A percentile compares a stretch with the other conserved stretches of the same genome.
Evolutionary conservation across 495 filamentous ascomycete species (phyloP).

Genomic region (Acidomyces sp.): DNA sequence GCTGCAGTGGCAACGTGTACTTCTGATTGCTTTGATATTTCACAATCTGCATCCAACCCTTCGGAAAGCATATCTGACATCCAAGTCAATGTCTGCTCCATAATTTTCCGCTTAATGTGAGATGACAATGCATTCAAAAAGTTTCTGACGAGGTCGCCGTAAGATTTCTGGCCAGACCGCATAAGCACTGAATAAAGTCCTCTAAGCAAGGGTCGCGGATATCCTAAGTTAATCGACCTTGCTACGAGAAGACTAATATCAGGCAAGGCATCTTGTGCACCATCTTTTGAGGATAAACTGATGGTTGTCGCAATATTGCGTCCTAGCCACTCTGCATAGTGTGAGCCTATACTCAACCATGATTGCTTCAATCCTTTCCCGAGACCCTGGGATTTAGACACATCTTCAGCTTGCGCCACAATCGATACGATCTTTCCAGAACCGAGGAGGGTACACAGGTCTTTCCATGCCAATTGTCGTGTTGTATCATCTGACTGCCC

Average conservation of each 20-base stretch:
- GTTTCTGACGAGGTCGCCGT: background rate
- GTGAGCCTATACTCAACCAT: slow-evolving; percentile 59
- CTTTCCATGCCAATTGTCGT: slow-evolving; percentile 49
- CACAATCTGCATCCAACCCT: no score
- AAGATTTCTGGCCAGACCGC: background rate
- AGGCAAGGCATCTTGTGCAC: no score
- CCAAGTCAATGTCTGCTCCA: slow-evolving; percentile 13
- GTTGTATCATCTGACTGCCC: slow-evolving; percentile 29
- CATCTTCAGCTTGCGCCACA: slow-evolving; percentile 60
- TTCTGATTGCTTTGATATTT: background rate
- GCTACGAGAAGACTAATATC: slow-evolving; percentile 41
- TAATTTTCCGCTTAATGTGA: slow-evolving; percentile 5
- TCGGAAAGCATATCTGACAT: slow-evolving; percentile 1
- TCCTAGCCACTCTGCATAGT: slow-evolving; percentile 68
- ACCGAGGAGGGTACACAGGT: slow-evolving; percentile 50
- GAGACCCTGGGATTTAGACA: no score
- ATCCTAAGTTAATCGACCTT: slow-evolving; percentile 58
- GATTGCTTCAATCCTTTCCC: no score
- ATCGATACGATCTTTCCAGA: slow-evolving; percentile 58
- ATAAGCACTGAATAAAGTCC: background rate
- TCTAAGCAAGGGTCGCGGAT: slow-evolving; percentile 43
- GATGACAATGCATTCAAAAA: slow-evolving; percentile 2
- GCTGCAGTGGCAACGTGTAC: no score
- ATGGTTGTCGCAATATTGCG: slow-evolving; percentile 47
- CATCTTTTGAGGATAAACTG: no score